These are phyloP conservation scores for Aspergillus eucalypticola DNA, from an alignment of 2,329 filamentous ascomycete genomes.

Conservation along the genomic window DNA sequence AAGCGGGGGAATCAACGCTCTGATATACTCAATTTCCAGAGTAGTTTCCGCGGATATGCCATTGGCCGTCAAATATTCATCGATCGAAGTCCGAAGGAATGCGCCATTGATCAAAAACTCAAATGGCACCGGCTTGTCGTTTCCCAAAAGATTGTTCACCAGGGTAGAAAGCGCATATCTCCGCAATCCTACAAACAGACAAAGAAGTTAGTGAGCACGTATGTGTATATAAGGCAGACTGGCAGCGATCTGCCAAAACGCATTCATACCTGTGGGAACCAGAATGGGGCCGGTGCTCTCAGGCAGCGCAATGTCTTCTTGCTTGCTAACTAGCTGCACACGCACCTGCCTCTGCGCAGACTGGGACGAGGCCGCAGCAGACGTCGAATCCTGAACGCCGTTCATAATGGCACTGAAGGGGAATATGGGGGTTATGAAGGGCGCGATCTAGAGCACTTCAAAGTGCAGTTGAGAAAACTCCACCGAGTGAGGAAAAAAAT, in stretches of 20 bases:
- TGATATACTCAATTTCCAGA: slow-evolving; percentile 87
- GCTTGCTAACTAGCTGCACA: slow-evolving; percentile 55
- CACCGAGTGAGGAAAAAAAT: slow-evolving; percentile 38
- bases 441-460: slow-evolving; percentile 5
- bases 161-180: slow-evolving; percentile 63
- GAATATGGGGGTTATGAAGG: slow-evolving; percentile 1
- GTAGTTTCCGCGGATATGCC: slow-evolving; percentile 88
- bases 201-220: slow-evolving; percentile 16
- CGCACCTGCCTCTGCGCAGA: slow-evolving; percentile 51
- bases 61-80: slow-evolving; percentile 83
- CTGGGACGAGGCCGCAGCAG: slow-evolving; percentile 24
- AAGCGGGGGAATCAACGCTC: slow-evolving; percentile 82
- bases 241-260: neutral
- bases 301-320: slow-evolving; percentile 55
- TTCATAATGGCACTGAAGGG: slow-evolving; percentile 26
- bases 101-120: slow-evolving; percentile 95
- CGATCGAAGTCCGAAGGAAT: slow-evolving; percentile 84
- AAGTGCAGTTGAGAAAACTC: slow-evolving; percentile 25
- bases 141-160: slow-evolving; percentile 62
- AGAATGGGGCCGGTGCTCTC: slow-evolving; percentile 58
- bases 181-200: slow-evolving; percentile 49
- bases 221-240: neutral
- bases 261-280: slow-evolving; percentile 55
- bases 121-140: slow-evolving; percentile 58
- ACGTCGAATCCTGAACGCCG: slow-evolving; percentile 22